Evolutionary conservation across 495 filamentous ascomycete species (phyloP), one percentile per base, ranked within the genome.

Genomic region (Aspergillus ellipticus): DNA sequence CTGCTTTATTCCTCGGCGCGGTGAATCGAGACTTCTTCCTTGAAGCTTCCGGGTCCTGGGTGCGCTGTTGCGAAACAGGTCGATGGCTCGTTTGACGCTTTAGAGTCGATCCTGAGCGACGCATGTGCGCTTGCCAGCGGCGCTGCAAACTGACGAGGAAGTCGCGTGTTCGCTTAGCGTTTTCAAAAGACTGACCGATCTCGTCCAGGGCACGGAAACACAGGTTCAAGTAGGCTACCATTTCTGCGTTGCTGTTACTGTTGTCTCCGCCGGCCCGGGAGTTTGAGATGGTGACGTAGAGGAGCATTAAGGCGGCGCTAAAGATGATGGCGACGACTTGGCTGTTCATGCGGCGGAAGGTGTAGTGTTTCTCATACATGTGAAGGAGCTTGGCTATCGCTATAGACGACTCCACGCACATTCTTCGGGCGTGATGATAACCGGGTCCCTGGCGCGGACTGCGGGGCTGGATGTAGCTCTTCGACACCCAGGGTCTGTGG

Each of bases 311-410:
- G 0, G 78, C 74, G 9, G 78, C 75, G 42, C 76, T 78, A 64
- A 79, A 80, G 11, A 77, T 78, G 21, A 80, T 77, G 11, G 73
- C 70, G 5, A 80, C 77, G 0, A 74, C 74, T 55, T 79, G 73
- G 54, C 77, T 78, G 62, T 77, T 79, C 68, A 79, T 78, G 31
- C 74, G 65, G 21, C 78, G 73, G 62, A 81, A 76, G 2, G 74
- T 75, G 55, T 78, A 79, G 50, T 74, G 70, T 41, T 73, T 74
- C 45, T 78, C 76, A 55, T 79, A 81, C n/a, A 75, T 65, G 16
- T 72, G 67, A 22, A 81, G 67, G 2, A 81, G 67, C 0, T 71
- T 64, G 13, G 77, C 71, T 19, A 81, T 70, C 5, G 74, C 70
- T 1, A 65, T 74, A 3, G 77, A 74, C 5, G 76, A 78, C 35